Percentiles rank a stretch among this genome's conserved stretches.
Evolutionary conservation across 495 filamentous ascomycete genomes (phyloP).

Genomic region (Penicillium malachiteum): DNA sequence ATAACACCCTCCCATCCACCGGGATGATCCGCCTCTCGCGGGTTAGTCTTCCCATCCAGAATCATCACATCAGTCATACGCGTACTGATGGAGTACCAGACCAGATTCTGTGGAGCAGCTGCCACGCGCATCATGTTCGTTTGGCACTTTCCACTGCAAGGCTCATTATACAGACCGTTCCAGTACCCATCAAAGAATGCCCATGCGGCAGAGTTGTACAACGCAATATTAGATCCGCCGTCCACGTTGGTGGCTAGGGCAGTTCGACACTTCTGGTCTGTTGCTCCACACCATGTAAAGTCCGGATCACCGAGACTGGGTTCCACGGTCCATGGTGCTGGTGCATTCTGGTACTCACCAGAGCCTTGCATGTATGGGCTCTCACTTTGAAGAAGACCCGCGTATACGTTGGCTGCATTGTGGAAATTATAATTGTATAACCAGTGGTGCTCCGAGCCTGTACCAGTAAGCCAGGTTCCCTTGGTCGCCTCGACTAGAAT

Average conservation of each 20-base stretch:
- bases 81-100: conserved; percentile 45
- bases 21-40: conserved; percentile 39
- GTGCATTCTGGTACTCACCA: conserved; percentile 33
- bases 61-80: conserved; percentile 45
- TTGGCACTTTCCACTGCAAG: conserved; percentile 43
- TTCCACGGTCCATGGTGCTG: conserved; percentile 42
- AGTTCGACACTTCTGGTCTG: conserved; percentile 41
- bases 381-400: conserved; percentile 44
- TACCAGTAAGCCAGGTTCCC: conserved; percentile 44
- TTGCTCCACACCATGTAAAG: conserved; percentile 34
- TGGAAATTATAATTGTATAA: conserved; percentile 53
- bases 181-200: conserved; percentile 46
- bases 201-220: conserved; percentile 57
- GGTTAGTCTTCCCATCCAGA: conserved; percentile 30
- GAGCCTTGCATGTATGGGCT: conserved; percentile 48
- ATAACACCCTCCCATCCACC: conserved; percentile 59
- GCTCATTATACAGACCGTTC: conserved; percentile 32
- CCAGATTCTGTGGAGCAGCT: conserved; percentile 28
- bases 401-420: conserved; percentile 47
- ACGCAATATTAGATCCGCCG: conserved; percentile 47
- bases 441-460: conserved; percentile 48
- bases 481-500: conserved; percentile 47
- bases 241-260: conserved; percentile 36
- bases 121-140: conserved; percentile 42
- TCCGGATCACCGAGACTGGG: conserved; percentile 43